phyloP scores from a whole-genome alignment of 1,139 yeast genomes.

The Ogataea hybrid region DNA sequence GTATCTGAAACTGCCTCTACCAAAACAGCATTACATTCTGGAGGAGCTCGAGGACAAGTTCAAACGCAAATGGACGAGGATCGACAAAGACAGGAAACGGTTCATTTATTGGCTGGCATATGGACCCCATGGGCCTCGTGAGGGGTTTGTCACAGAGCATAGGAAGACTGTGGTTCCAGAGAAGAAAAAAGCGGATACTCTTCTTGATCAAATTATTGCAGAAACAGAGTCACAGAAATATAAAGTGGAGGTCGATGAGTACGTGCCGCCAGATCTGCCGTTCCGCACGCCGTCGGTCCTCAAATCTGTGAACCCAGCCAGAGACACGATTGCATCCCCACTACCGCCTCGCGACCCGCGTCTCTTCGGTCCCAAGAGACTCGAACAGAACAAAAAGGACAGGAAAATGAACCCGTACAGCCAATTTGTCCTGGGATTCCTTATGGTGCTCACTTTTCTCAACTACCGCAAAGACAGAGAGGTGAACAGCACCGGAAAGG shows the following conservation, averaged over 20 bases:
- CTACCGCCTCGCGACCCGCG: slow-evolving; percentile 43
- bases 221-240: slow-evolving; percentile 5
- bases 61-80: slow-evolving; percentile 51
- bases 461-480: slow-evolving; percentile 51
- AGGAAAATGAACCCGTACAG: slow-evolving; percentile 54
- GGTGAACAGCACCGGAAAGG: slow-evolving; percentile 49
- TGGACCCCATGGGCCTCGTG: slow-evolving; percentile 66
- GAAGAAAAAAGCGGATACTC: background rate
- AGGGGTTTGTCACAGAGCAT: slow-evolving; percentile 39
- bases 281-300: slow-evolving; percentile 43
- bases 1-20: slow-evolving; percentile 45
- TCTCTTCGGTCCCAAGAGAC: slow-evolving; percentile 45
- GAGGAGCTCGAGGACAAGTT: slow-evolving; percentile 49
- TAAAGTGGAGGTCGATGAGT: slow-evolving; percentile 5
- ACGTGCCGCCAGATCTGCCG: slow-evolving; percentile 52
- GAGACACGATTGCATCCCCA: slow-evolving; percentile 34
- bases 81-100: slow-evolving; percentile 45
- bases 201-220: slow-evolving; percentile 11
- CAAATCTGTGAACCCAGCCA: slow-evolving; percentile 31
- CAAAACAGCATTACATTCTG: slow-evolving; percentile 58
- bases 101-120: slow-evolving; percentile 57
- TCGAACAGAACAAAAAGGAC: slow-evolving; percentile 45
- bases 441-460: slow-evolving; percentile 40
- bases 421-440: slow-evolving; percentile 47
- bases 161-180: background rate